These are phyloP conservation scores for Geotrichum macrosporum DNA, from an alignment of 1,139 yeast genomes.

Conservation along the genomic window DNA sequence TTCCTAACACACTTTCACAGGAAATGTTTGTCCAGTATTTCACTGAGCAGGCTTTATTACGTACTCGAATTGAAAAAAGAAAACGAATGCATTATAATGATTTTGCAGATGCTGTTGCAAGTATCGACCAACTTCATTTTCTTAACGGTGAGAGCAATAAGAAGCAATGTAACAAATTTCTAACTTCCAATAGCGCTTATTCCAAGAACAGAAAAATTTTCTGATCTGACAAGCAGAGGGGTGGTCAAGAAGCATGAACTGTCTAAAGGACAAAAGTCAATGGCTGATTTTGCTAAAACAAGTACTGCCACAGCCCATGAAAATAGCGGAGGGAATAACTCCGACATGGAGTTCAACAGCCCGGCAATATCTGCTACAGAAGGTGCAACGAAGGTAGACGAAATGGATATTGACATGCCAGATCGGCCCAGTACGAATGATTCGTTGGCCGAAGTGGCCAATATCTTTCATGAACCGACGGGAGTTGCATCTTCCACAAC, in stretches of 20 bases:
- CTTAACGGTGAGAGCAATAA: slow-evolving; percentile 34
- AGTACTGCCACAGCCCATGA: slow-evolving; percentile 8
- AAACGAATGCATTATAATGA: slow-evolving; percentile 72
- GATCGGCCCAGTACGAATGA: neutral
- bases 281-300: slow-evolving; percentile 16
- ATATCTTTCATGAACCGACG: no score
- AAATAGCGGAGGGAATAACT: neutral
- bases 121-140: slow-evolving; percentile 64
- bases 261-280: slow-evolving; percentile 16
- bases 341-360: neutral
- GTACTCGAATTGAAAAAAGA: slow-evolving; percentile 64
- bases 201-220: slow-evolving; percentile 20
- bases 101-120: slow-evolving; percentile 64
- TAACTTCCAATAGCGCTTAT: slow-evolving; percentile 16
- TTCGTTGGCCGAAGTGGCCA: neutral
- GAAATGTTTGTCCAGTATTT: slow-evolving; percentile 78
- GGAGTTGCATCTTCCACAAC: no score
- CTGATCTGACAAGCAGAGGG: slow-evolving; percentile 15
- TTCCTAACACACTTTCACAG: no score
- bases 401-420: slow-evolving; percentile 8
- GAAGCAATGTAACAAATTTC: neutral
- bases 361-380: slow-evolving; percentile 6
- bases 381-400: slow-evolving; percentile 5
- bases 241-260: slow-evolving; percentile 18
- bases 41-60: slow-evolving; percentile 71